Evolutionary conservation across 129 eudicot species (phyloP), one percentile per base, ranked within the genome.

Genomic region (Chrysanthemum makinoi): DNA sequence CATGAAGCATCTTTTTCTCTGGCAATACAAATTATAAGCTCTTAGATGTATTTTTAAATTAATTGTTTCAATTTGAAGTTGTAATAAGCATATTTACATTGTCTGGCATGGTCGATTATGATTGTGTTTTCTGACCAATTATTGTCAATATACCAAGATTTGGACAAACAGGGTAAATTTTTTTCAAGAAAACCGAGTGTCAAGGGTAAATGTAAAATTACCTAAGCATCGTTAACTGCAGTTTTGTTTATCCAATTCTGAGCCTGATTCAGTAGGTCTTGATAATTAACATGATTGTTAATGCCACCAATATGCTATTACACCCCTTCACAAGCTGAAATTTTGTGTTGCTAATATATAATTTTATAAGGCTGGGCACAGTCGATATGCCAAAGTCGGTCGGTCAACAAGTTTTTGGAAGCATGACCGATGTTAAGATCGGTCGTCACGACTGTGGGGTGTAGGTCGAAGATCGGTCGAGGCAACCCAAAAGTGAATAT

Each of bases 1-100:
- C 35, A 70, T 70, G 20, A 44, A 22, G 5, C 15, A 69, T 49
- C 13, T 57, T 57, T 71, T 52, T 61, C 56, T 57, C 58, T 44
- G 24, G 58, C 67, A 58, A 22, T 28, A 59, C 62, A 47, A 39
- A 4, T 44, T n/a, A 10, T 44, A 59, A 57, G 58, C 58, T 47
- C 7, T 18, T 59, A 30, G 67, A 58, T 59, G 10, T 58, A 18
- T 47, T 33, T 11, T 46, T 44, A 57, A 58, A 44, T 0, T 10
- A 56, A 20, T 44, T 44, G 14, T 58, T 58, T 55, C 67, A 57
- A 20, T 71, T 58, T 20, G 46, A 71, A 58, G 17, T 30, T 3
- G 16, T 10, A 53, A 30, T n/a, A 26, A 53, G 28, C 24, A 10
- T 24, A 68, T 51, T 24, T 51, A 26, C 14, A 16, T 15, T 68